Evolutionary conservation across 2,329 filamentous ascomycete species (phyloP), one percentile per base, ranked within the genome.

Genomic region (Alternaria longipes): DNA sequence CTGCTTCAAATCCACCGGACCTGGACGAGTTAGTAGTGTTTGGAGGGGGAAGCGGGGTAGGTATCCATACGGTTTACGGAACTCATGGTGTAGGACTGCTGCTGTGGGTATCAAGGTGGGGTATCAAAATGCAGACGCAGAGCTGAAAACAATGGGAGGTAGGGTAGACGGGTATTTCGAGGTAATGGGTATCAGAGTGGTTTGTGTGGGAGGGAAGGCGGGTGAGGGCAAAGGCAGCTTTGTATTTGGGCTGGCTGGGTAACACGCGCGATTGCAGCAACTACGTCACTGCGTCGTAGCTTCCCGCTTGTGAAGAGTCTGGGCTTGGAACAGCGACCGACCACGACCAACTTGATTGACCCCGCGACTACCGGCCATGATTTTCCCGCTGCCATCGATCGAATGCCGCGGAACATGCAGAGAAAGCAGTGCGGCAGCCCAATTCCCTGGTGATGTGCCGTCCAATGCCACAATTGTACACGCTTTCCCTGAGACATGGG

Each of bases 1-100:
- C 79, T 87, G 80, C 83, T 91, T 89, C 63, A 85, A 74, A 79
- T 95, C 86, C 64, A 87, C 90, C 32, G 92, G 92, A 71, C 70
- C 70, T 72, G 50, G 12, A 18, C 4, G 18, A 85, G 30, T 63
- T 87, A 80, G 95, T 94, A 74, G 94, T 90, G 59, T 65, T 38
- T 69, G 66, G 45, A 24, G 26, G 11, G 28, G 18, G 49, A 26
- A 40, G 50, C 45, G 46, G 59, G 54, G 54, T 54, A 50, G 36
- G 26, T 40, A 47, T 30, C 64, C 70, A 56, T 63, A 72, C 70
- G 67, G 59, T 73, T 73, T 65, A 73, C 70, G 46, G 73, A 67
- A 59, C 64, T 56, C 72, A 74, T 75, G 59, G 26, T 72, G 67
- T 61, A 52, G 56, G 63, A 52, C 49, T 64, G 54, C 44, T 60